A percentile compares a stretch with the other conserved stretches of the same genome.
phyloP scores from a whole-genome alignment of 1,139 yeast species.

The Geotrichum klebahnii region DNA sequence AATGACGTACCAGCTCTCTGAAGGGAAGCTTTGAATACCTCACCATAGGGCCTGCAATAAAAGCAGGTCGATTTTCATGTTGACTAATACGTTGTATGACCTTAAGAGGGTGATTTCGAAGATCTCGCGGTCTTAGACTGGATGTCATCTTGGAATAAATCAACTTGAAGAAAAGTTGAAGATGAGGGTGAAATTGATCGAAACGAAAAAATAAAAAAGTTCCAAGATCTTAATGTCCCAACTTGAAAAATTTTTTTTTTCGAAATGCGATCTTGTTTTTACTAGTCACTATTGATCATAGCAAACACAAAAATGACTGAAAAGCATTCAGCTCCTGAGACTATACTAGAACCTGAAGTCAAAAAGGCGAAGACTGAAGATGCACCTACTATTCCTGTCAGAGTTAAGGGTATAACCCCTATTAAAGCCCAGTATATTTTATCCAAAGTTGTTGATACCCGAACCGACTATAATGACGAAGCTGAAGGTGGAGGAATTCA shows the following conservation, averaged over 20 bases:
- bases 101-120: constrained; percentile 53
- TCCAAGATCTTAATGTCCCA: not conserved
- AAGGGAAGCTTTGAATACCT: constrained; percentile 92
- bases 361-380: constrained; percentile 12
- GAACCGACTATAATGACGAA: constrained; percentile 42
- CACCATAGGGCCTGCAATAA: constrained; percentile 95
- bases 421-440: constrained; percentile 54
- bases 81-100: constrained; percentile 45
- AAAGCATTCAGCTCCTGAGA: constrained; percentile 11
- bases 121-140: constrained; percentile 38
- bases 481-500: constrained; percentile 47
- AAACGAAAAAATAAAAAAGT: constrained; percentile 1
- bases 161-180: not conserved
- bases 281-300: not conserved
- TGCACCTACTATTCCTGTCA: constrained; percentile 1
- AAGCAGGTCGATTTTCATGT: constrained; percentile 56
- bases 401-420: constrained; percentile 53
- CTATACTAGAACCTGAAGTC: constrained; percentile 8
- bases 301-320: constrained; percentile 9
- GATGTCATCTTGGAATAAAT: not conserved
- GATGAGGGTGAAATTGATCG: not conserved
- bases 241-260: constrained; percentile 10
- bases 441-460: constrained; percentile 23
- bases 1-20: constrained; percentile 72
- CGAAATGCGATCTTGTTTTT: not conserved